Percentiles rank a stretch among this genome's conserved stretches.
Evolutionary conservation across 768 basidiomycete genomes (phyloP).

Genomic region (Calocera cornea): DNA sequence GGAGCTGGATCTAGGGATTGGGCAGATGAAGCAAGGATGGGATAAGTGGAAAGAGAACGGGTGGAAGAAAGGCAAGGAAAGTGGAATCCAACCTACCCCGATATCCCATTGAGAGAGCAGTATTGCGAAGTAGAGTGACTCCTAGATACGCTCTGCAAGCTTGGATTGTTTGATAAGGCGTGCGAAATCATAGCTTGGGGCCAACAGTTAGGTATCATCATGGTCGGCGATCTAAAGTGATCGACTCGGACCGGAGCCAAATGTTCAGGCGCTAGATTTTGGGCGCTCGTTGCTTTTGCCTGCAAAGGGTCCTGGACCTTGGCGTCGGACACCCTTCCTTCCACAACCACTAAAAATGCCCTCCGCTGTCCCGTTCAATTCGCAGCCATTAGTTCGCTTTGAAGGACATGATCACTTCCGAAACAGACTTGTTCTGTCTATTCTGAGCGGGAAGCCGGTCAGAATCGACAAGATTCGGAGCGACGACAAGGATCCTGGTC

Average conservation of each 20-base stretch:
- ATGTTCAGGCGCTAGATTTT: too few species aligned
- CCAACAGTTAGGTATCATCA: too few species aligned
- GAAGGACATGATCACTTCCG: conserved; percentile 68
- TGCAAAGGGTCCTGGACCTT: too few species aligned
- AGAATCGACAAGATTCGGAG: conserved; percentile 78
- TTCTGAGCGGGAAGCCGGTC: conserved; percentile 75
- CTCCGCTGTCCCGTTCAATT: background rate
- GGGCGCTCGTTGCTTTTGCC: too few species aligned
- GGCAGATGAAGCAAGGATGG: background rate
- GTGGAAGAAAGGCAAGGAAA: background rate
- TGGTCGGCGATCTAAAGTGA: too few species aligned
- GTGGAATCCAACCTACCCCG: background rate
- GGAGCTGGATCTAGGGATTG: background rate
- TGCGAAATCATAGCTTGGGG: too few species aligned
- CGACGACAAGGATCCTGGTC: conserved; percentile 86
- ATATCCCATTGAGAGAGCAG: too few species aligned
- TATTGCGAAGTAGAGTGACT: too few species aligned
- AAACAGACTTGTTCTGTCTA: conserved; percentile 72
- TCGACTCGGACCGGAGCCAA: too few species aligned
- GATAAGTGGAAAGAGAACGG: background rate
- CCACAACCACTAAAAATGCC: background rate
- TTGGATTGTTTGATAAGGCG: too few species aligned
- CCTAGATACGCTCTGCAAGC: too few species aligned
- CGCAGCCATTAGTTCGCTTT: conserved; percentile 19
- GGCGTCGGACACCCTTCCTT: background rate